Percentiles rank a stretch among this genome's conserved stretches.
Evolutionary conservation across 768 basidiomycete genomes (phyloP).

Genomic region (Lactifluus echinatus): DNA sequence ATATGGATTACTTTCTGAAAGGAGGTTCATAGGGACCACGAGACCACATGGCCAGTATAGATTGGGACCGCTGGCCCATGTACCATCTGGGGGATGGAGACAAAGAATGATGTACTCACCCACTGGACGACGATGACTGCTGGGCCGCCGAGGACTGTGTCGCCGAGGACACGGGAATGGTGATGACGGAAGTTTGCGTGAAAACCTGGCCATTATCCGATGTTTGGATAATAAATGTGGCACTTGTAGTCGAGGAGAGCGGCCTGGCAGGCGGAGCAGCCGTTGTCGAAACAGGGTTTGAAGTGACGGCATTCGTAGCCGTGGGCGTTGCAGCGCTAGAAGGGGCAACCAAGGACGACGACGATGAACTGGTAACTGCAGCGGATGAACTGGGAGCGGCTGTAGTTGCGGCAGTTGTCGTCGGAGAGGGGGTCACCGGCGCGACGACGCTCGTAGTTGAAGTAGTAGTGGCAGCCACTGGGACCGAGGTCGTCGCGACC

Average conservation of each 20-base stretch:
- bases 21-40: background rate
- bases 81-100: background rate
- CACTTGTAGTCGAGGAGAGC: background rate
- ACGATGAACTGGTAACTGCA: background rate
- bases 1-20: background rate
- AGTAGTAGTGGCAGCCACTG: constrained; percentile 2
- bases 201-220: constrained; percentile 15
- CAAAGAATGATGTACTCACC: constrained; percentile 18
- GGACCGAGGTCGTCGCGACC: background rate
- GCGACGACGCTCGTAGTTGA: background rate
- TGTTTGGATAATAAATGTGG: background rate
- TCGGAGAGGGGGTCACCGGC: background rate
- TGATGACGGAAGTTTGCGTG: constrained; percentile 18
- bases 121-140: background rate
- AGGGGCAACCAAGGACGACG: background rate
- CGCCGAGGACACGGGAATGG: background rate
- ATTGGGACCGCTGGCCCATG: background rate
- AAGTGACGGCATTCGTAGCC: background rate
- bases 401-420: background rate
- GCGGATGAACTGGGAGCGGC: background rate
- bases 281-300: background rate
- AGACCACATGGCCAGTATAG: background rate
- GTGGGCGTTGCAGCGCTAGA: background rate
- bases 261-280: background rate
- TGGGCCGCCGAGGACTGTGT: background rate